Conservation (phyloP, 2,329 filamentous ascomycete genomes). For the Exophiala sp. region DNA sequence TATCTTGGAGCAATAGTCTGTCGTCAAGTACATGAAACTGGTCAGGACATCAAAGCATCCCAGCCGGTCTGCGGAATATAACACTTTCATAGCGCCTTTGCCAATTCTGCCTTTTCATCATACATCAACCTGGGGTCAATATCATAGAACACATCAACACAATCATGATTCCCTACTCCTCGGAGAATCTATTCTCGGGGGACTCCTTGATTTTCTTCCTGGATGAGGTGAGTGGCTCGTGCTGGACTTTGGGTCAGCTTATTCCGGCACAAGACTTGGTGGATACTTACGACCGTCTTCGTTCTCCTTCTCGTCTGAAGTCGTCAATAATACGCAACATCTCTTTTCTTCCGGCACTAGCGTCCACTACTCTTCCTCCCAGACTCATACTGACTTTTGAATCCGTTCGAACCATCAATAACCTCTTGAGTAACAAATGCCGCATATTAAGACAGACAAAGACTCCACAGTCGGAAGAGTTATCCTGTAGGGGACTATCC, state of each 20-base stretch:
- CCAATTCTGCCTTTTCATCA: neutral
- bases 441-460: constrained; percentile 96
- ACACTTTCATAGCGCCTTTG: neutral
- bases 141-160: neutral
- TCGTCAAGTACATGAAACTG: neutral
- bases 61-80: neutral
- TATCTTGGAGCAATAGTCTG: too few relatives aligned
- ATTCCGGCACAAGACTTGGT: constrained; percentile 1
- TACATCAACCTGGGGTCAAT: neutral
- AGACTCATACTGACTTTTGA: constrained; percentile 95
- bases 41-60: neutral
- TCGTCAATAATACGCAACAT: constrained; percentile 87
- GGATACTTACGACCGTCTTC: constrained; percentile 69
- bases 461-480: constrained; percentile 89
- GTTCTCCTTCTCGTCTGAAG: constrained; percentile 80
- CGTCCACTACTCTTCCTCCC: constrained; percentile 78
- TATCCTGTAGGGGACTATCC: constrained; percentile 87
- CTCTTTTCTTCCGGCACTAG: constrained; percentile 74
- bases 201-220: constrained; percentile 27
- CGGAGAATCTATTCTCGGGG: constrained; percentile 30
- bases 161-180: constrained; percentile 1
- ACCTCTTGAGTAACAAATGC: constrained; percentile 78
- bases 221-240: constrained; percentile 25
- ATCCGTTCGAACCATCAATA: constrained; percentile 73
- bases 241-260: constrained; percentile 9